A percentile compares a stretch with the other conserved stretches of the same genome.
Conservation (phyloP, 805 yeast species). For the Pichia exigua region DNA sequence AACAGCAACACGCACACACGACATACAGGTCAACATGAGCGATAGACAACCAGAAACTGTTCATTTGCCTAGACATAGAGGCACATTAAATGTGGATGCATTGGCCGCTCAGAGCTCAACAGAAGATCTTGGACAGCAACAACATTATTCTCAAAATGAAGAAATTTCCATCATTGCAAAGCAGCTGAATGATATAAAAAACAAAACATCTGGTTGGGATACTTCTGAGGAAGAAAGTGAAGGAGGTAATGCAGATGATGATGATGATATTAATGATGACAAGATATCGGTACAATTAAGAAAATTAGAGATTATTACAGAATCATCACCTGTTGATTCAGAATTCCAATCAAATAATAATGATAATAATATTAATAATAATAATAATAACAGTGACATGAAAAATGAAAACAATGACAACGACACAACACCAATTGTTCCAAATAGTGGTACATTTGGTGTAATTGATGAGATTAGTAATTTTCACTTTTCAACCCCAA, state of each 20-base stretch:
- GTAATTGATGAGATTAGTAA: background rate
- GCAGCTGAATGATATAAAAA: background rate
- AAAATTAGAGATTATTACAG: background rate
- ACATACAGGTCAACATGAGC: background rate
- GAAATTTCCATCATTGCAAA: background rate
- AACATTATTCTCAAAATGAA: background rate
- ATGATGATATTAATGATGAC: background rate
- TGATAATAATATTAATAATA: background rate
- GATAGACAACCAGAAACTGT: slow-evolving; percentile 2
- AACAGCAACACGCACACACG: too few relatives aligned
- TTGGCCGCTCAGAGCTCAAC: slow-evolving; percentile 10
- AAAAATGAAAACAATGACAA: background rate
- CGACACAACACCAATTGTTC: background rate
- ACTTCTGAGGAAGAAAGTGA: slow-evolving; percentile 6
- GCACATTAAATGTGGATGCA: slow-evolving; percentile 24
- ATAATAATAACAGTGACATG: background rate
- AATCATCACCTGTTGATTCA: background rate
- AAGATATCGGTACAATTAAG: background rate
- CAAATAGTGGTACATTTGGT: too few relatives aligned
- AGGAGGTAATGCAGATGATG: background rate
- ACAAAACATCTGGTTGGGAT: slow-evolving; percentile 10
- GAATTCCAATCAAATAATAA: background rate
- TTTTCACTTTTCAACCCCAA: background rate
- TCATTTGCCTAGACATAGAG: slow-evolving; percentile 23
- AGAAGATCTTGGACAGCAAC: background rate